Percentiles rank a stretch among this genome's conserved stretches.
These are phyloP conservation scores for Vitellaria paradoxa DNA, from an alignment of 179 eudicot genomes.

Conservation along the genomic window DNA sequence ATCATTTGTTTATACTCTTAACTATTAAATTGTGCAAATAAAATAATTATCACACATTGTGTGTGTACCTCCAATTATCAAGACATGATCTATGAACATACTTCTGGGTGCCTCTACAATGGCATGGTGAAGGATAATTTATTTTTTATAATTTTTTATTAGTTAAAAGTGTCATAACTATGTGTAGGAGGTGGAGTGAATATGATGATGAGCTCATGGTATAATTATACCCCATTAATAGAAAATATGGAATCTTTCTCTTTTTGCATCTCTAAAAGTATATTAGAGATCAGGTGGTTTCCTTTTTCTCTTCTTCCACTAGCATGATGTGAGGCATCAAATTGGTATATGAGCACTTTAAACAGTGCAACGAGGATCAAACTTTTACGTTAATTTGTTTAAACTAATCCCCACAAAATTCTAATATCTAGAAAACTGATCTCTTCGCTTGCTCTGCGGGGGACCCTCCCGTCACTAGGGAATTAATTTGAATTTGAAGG, in stretches of 20 bases:
- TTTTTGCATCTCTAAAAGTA: neutral
- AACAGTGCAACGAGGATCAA: neutral
- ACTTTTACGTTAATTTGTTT: neutral
- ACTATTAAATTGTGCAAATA: no score
- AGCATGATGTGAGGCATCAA: neutral
- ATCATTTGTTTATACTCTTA: no score
- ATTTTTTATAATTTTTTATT: no score
- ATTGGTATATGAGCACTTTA: neutral
- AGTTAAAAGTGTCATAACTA: no score
- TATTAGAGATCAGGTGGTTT: neutral
- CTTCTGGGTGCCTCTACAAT: slow-evolving; percentile 96
- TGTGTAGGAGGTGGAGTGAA: no score
- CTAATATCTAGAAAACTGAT: neutral
- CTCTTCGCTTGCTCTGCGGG: neutral
- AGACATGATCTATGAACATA: slow-evolving; percentile 96
- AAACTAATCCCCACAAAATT: neutral
- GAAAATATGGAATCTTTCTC: neutral
- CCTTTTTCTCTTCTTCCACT: neutral
- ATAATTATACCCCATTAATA: neutral
- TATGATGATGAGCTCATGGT: no score
- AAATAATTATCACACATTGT: no score
- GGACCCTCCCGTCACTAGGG: neutral
- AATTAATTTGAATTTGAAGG: neutral
- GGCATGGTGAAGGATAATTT: no score
- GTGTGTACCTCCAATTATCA: slow-evolving; percentile 97